Evolutionary conservation across 2,329 filamentous ascomycete species (phyloP).

Genomic region (Exophiala viscosa): DNA sequence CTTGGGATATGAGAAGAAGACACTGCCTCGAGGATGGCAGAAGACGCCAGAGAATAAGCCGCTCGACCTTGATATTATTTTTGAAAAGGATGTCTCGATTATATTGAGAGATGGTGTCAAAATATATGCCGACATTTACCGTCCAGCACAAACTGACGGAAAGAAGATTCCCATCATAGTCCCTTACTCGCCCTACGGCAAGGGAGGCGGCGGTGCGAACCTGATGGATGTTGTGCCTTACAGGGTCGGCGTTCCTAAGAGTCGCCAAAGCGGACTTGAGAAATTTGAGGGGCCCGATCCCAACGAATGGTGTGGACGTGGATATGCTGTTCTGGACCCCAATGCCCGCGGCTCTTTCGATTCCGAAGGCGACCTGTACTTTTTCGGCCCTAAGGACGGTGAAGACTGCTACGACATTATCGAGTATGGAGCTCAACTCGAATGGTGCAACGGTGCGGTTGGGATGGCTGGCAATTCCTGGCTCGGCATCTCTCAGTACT

Average conservation of each 20-base stretch:
- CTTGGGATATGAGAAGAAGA: conserved; percentile 17
- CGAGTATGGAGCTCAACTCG: conserved; percentile 39
- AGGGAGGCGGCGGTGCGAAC: conserved; percentile 49
- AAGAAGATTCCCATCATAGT: conserved; percentile 56
- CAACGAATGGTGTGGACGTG: conserved; percentile 31
- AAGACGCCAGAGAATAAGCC: conserved; percentile 9
- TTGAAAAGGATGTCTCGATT: conserved; percentile 28
- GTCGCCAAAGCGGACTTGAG: conserved; percentile 20
- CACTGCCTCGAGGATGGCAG: conserved; percentile 13
- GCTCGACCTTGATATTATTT: conserved; percentile 8
- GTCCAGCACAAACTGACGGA: background rate
- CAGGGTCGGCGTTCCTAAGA: conserved; percentile 31
- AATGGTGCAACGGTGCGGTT: conserved; percentile 46
- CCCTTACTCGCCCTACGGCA: conserved; percentile 70
- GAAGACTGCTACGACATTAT: conserved; percentile 45
- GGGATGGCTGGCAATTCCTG: conserved; percentile 46
- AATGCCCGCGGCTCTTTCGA: conserved; percentile 31
- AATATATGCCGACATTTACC: conserved; percentile 8
- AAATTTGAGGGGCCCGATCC: conserved; percentile 32
- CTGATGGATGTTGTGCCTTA: conserved; percentile 28
- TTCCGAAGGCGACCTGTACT: conserved; percentile 32
- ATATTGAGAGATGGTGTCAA: conserved; percentile 28
- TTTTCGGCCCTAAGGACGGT: conserved; percentile 42
- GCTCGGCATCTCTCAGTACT: conserved; percentile 44
- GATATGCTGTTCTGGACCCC: conserved; percentile 33